Conservation (phyloP, 495 filamentous ascomycete species). For the Annulohypoxylon maeteangense region DNA sequence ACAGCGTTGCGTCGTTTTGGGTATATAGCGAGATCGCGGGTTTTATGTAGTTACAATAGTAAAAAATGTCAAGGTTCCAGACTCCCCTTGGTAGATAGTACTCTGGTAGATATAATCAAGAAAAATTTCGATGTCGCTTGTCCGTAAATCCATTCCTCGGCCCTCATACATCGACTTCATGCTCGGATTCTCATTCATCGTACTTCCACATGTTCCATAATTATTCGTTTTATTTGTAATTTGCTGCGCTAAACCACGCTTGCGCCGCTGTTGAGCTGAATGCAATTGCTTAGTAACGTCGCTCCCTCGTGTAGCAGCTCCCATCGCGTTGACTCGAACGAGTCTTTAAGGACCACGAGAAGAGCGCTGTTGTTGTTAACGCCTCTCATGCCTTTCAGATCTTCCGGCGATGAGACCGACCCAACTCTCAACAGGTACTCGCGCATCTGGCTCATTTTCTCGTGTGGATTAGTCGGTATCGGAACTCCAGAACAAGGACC, state of each 20-base stretch:
- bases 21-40: conserved; percentile 34
- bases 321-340: conserved; percentile 87
- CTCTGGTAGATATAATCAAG: conserved; percentile 34
- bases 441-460: conserved; percentile 82
- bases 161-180: conserved; percentile 32
- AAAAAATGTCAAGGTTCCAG: conserved; percentile 16
- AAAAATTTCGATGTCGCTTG: conserved; percentile 34
- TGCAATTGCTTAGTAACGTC: conserved; percentile 81
- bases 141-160: conserved; percentile 25
- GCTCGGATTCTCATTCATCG: conserved; percentile 32
- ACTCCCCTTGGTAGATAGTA: conserved; percentile 10
- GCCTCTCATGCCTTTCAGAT: conserved; percentile 76
- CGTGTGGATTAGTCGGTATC: conserved; percentile 64
- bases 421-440: conserved; percentile 78
- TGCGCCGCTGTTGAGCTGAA: conserved; percentile 62
- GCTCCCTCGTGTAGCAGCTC: conserved; percentile 90
- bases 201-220: conserved; percentile 24
- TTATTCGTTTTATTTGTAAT: neutral
- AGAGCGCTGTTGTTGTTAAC: conserved; percentile 86
- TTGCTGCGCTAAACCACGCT: conserved; percentile 28
- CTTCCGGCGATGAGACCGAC: conserved; percentile 80
- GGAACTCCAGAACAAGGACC: conserved; percentile 69
- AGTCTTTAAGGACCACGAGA: conserved; percentile 81
- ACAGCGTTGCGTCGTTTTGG: conserved; percentile 32
- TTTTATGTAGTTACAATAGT: conserved; percentile 40